These are phyloP conservation scores for Pichia norvegensis DNA, from an alignment of 1,139 yeast genomes.

Conservation along the genomic window DNA sequence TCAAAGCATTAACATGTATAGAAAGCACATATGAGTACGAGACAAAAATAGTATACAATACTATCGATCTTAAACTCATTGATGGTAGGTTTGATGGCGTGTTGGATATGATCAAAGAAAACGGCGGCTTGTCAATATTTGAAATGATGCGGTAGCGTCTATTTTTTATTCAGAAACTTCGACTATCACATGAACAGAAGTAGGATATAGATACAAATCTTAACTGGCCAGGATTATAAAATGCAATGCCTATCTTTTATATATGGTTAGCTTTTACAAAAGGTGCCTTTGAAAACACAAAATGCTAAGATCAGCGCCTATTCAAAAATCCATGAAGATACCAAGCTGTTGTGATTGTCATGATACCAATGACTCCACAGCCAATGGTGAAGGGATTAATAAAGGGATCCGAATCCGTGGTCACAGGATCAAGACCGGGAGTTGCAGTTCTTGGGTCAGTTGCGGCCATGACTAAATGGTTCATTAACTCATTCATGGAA, in stretches of 20 bases:
- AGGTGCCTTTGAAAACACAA: not conserved
- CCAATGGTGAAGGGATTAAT: slow-evolving; percentile 50
- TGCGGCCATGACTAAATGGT: slow-evolving; percentile 85
- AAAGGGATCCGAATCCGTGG: slow-evolving; percentile 38
- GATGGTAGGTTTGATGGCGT: no score
- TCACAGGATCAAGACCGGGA: slow-evolving; percentile 70
- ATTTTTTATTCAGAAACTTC: no score
- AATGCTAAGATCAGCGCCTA: not conserved
- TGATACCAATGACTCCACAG: slow-evolving; percentile 59
- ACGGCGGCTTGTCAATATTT: no score
- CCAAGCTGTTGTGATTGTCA: slow-evolving; percentile 54
- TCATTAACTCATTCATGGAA: slow-evolving; percentile 75
- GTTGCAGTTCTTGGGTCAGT: slow-evolving; percentile 70
- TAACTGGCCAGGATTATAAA: no score
- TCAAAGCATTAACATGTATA: slow-evolving; percentile 31
- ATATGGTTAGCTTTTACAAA: not conserved
- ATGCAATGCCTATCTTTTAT: no score
- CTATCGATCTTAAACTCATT: not conserved
- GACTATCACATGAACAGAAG: no score
- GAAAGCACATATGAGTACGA: slow-evolving; percentile 39
- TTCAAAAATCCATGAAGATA: slow-evolving; percentile 42
- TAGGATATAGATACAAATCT: no score
- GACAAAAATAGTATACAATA: slow-evolving; percentile 15
- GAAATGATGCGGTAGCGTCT: no score
- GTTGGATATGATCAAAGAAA: no score